These are phyloP conservation scores for Boechera retrofracta DNA, from an alignment of 345 rosid species.

Conservation along the genomic window DNA sequence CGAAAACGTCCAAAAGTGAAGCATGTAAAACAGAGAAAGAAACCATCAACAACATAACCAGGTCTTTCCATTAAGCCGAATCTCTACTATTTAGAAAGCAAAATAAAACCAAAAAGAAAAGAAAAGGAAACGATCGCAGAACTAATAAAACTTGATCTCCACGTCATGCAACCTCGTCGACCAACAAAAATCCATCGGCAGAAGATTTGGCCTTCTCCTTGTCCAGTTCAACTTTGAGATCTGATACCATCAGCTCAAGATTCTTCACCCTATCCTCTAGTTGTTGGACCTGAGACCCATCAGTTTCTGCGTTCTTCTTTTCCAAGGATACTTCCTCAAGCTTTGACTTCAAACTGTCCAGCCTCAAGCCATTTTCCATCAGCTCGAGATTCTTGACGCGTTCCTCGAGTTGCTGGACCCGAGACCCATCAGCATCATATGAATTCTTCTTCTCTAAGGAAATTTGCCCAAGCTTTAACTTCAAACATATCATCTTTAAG, in stretches of 20 bases:
- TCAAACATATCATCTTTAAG: background rate
- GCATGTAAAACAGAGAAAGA: too few species aligned
- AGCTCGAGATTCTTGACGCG: conserved; percentile 20
- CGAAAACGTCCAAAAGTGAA: too few species aligned
- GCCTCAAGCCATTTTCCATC: background rate
- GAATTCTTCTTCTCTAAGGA: background rate
- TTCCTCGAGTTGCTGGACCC: background rate
- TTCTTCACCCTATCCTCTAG: background rate
- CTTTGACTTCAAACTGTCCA: conserved; percentile 3
- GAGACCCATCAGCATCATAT: background rate
- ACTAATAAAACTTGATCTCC: background rate
- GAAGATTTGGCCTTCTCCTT: conserved; percentile 13
- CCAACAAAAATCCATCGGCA: conserved; percentile 16
- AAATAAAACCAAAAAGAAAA: too few species aligned
- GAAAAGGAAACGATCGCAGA: too few species aligned
- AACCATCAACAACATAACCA: too few species aligned
- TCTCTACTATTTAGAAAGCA: too few species aligned
- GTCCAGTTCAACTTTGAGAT: conserved; percentile 10
- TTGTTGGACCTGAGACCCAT: background rate
- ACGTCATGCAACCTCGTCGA: background rate
- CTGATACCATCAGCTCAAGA: background rate
- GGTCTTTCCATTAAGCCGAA: too few species aligned
- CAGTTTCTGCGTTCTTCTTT: background rate
- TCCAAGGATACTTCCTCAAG: background rate
- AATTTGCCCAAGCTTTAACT: conserved; percentile 1